phyloP scores from a whole-genome alignment of 257 asterid species.

The Plectranthus barbatus region DNA sequence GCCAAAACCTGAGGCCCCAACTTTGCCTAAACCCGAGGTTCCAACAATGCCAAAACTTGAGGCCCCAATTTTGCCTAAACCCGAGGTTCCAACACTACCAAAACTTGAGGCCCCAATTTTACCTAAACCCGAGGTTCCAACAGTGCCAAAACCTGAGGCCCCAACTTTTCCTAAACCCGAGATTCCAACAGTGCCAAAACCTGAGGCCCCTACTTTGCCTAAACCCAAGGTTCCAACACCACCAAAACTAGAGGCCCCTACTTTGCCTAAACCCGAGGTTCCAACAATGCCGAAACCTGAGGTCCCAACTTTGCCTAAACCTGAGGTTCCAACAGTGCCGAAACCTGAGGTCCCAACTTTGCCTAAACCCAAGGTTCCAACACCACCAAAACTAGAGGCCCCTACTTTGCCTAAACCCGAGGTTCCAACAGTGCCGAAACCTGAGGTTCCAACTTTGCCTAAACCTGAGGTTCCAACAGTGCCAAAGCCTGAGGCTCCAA shows the following conservation, averaged over 20 bases:
- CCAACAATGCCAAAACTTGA: not conserved
- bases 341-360: not conserved
- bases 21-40: not conserved
- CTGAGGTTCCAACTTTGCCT: not conserved
- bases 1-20: not conserved
- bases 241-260: not conserved
- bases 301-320: not conserved
- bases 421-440: not conserved
- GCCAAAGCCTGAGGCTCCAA: not conserved
- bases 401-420: not conserved
- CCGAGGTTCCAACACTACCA: slow-evolving; percentile 1
- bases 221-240: not conserved
- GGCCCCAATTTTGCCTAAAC: not conserved
- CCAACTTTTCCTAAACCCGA: slow-evolving; percentile 11
- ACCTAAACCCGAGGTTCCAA: slow-evolving; percentile 5
- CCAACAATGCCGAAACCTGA: not conserved
- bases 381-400: not conserved
- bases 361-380: not conserved
- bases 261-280: not conserved
- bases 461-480: not conserved
- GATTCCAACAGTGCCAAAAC: not conserved
- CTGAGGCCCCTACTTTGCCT: not conserved
- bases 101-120: slow-evolving; percentile 18
- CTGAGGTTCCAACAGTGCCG: not conserved
- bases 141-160: not conserved